Base-by-base conservation (phyloP, 225 moss, liverwort and hornwort species). In the Straminergon stramineum region DNA sequence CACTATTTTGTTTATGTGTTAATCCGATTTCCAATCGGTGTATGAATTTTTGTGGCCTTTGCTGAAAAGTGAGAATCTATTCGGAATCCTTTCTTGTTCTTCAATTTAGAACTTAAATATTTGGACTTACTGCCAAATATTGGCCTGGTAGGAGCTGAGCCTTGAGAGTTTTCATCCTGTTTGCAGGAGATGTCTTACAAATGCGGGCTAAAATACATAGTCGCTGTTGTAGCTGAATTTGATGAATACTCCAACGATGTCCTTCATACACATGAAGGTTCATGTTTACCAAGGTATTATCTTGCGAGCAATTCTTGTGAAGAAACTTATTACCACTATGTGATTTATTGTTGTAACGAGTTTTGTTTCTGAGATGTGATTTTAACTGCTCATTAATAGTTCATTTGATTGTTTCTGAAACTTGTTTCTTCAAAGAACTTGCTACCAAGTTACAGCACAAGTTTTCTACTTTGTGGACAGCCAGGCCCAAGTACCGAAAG, bases 191-290 rank as follows among this genome's bases (percentile, higher is more conserved):
- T 90, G 89, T 98, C 98, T 81, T 87, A 97, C 57, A 81, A 70
- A 86, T 94, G 94, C 75, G 98, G 98, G 77, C 90, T 98, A 48
- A 93, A 95, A 32, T 97, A 97, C 60, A 93, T 96, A 89, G 92
- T 98, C 64, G 96, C 95, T 79, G 90, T 97, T 82, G 88, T 98
- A 84, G 96, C 98, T 68, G 96, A 98, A 86, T 98, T 93, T 89
- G 98, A 98, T 90, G 98, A 97, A 92, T 98, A 98, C 89, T 94
- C 92, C 82, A 98, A 91, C 85, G 98, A 98, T 88, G 86, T 96
- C 37, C 94, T 98, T 85, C 94, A 94, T 82, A 15, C 93, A 83
- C 89, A 83, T 20, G 97, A 96, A 93, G 98, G 98, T 53, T 98
- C 98, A 75, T 95, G 90, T 91, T 94, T 98, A 88, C 98, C 98